Conservation (phyloP, 2,329 filamentous ascomycete species). For the Emericellopsis atlantica region DNA sequence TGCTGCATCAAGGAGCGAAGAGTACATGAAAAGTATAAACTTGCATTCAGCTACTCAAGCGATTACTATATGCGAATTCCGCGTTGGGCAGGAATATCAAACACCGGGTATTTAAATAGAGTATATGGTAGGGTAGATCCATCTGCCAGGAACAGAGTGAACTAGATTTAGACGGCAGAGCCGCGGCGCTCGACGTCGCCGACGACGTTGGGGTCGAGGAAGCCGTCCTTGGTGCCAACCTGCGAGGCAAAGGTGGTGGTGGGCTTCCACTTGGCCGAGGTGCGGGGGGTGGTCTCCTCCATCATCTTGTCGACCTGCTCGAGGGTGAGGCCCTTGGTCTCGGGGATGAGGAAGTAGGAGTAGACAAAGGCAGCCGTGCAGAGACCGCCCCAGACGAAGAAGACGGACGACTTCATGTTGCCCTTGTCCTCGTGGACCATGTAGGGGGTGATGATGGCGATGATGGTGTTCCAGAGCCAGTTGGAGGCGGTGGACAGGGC, state of each 20-base stretch:
- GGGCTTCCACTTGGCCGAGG: slow-evolving; percentile 64
- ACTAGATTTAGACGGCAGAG: slow-evolving; percentile 15
- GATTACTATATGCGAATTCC: too few relatives aligned
- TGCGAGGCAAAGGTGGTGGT: slow-evolving; percentile 52
- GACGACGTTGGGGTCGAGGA: slow-evolving; percentile 15
- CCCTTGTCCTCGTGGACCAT: slow-evolving; percentile 49
- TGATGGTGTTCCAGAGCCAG: slow-evolving; percentile 80
- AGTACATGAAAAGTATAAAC: too few relatives aligned
- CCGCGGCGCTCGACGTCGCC: slow-evolving; percentile 16
- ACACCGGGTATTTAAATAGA: too few relatives aligned
- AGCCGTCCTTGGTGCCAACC: slow-evolving; percentile 20
- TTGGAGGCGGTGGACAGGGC: slow-evolving; percentile 79
- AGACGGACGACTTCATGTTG: slow-evolving; percentile 57
- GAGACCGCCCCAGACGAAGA: slow-evolving; percentile 64
- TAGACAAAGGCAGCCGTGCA: slow-evolving; percentile 49
- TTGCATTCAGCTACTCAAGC: too few relatives aligned
- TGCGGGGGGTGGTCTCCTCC: slow-evolving; percentile 71
- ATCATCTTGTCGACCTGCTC: slow-evolving; percentile 82
- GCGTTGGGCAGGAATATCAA: too few relatives aligned
- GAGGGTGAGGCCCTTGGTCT: slow-evolving; percentile 65
- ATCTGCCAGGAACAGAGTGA: too few relatives aligned
- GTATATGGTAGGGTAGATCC: too few relatives aligned
- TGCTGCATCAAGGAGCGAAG: too few relatives aligned
- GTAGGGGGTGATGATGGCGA: slow-evolving; percentile 60
- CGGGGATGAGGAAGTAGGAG: slow-evolving; percentile 61